A percentile compares a stretch with the other conserved stretches of the same genome.
phyloP scores from a whole-genome alignment of 2,329 filamentous ascomycete genomes.

The Pyricularia sp. region DNA sequence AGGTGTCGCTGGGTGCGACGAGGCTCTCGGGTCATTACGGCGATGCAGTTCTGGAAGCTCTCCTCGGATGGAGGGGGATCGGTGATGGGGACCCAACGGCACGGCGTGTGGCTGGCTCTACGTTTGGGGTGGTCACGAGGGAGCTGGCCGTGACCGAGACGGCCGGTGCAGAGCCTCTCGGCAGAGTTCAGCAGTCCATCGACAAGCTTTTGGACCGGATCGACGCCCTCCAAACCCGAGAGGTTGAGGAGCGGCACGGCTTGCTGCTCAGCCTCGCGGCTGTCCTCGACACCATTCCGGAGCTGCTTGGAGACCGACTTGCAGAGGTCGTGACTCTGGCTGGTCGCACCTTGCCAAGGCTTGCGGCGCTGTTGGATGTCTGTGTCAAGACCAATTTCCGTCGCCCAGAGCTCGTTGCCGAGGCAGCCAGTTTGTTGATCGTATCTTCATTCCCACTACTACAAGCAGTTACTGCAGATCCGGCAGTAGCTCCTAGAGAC shows the following conservation, averaged over 20 bases:
- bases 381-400: constrained; percentile 36
- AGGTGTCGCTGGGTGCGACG: constrained; percentile 63
- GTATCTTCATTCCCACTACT: constrained; percentile 40
- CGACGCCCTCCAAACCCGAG: constrained; percentile 37
- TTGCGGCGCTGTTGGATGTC: constrained; percentile 29
- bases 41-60: constrained; percentile 56
- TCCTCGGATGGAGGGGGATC: constrained; percentile 84
- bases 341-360: background rate
- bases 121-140: constrained; percentile 53
- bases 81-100: constrained; percentile 67
- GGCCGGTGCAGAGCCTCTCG: constrained; percentile 10
- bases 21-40: constrained; percentile 60
- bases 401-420: constrained; percentile 55
- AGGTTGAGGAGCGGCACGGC: constrained; percentile 63
- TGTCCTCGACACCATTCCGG: constrained; percentile 39
- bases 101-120: constrained; percentile 59
- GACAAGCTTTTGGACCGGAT: constrained; percentile 34
- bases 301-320: constrained; percentile 11
- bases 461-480: constrained; percentile 21
- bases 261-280: constrained; percentile 53
- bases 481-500: background rate
- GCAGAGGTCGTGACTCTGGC: background rate
- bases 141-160: constrained; percentile 22
- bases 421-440: constrained; percentile 50
- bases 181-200: constrained; percentile 25